These are phyloP conservation scores for Globisporangium viniferum DNA, from an alignment of 352 stramenopile genomes.

Conservation along the genomic window DNA sequence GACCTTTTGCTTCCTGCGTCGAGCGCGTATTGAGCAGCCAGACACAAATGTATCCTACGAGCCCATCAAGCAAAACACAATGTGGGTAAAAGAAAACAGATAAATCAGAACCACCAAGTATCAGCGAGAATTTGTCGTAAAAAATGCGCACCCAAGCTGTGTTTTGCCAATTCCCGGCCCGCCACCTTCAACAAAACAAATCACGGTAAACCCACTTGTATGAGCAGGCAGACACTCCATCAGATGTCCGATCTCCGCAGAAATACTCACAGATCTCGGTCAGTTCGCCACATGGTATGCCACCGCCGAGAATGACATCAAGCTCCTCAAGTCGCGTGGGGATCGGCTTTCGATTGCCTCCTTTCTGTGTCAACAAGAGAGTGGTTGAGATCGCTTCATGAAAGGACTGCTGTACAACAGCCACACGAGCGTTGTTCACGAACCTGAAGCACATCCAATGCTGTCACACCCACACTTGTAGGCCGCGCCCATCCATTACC, in stretches of 20 bases:
- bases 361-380: conserved; percentile 22
- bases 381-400: neutral
- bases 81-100: neutral
- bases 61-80: neutral
- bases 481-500: no score
- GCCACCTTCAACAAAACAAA: conserved; percentile 37
- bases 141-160: conserved; percentile 56
- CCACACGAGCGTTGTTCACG: neutral
- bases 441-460: conserved; percentile 47
- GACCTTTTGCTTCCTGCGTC: conserved; percentile 16
- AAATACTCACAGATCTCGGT: conserved; percentile 65
- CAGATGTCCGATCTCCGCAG: neutral
- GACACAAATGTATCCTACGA: conserved; percentile 61
- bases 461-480: conserved; percentile 31
- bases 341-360: conserved; percentile 29
- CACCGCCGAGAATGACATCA: conserved; percentile 61
- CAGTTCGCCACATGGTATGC: conserved; percentile 64
- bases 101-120: neutral
- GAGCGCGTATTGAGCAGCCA: conserved; percentile 48
- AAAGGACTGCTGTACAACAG: neutral
- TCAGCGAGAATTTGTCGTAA: no score
- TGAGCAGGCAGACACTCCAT: neutral
- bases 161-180: conserved; percentile 73
- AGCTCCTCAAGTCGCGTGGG: conserved; percentile 41
- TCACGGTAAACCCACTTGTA: no score